Evolutionary conservation across 2,329 filamentous ascomycete genomes (phyloP).

Genomic region (Scortechinia acanthostroma): DNA sequence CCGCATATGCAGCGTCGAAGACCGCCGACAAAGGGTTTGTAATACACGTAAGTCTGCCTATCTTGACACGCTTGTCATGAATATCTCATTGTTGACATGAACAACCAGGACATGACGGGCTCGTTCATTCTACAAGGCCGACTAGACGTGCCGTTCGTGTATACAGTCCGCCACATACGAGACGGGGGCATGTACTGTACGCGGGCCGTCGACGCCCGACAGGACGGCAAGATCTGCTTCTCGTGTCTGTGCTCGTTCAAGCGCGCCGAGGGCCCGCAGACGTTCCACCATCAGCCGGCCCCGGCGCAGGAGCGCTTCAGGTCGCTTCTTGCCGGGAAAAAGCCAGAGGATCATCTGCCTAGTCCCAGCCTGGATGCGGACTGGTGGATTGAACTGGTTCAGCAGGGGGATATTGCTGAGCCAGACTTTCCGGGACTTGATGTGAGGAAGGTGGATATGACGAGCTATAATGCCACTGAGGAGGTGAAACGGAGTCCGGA

Average conservation of each 20-base stretch:
- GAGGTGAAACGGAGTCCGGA: constrained; percentile 16
- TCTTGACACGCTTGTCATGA: constrained; percentile 3
- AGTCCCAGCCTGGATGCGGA: constrained; percentile 23
- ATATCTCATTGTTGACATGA: too few species aligned
- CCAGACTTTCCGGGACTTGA: constrained; percentile 30
- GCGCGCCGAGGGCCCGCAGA: constrained; percentile 20
- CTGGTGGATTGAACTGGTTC: constrained; percentile 19
- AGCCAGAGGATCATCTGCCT: constrained; percentile 18
- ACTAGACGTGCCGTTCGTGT: constrained; percentile 36
- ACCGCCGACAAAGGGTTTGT: constrained; percentile 39
- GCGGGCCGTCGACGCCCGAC: constrained; percentile 39
- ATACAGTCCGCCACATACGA: constrained; percentile 37
- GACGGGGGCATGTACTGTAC: constrained; percentile 42
- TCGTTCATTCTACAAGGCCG: constrained; percentile 39
- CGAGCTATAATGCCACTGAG: constrained; percentile 26
- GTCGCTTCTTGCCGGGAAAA: constrained; percentile 15
- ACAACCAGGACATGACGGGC: constrained; percentile 37
- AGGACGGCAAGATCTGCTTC: constrained; percentile 38
- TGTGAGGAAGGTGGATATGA: constrained; percentile 42
- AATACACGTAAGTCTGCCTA: constrained; percentile 31
- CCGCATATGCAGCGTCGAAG: constrained; percentile 44
- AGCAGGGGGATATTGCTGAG: constrained; percentile 14
- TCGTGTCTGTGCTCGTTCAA: constrained; percentile 44
- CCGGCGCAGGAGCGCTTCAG: constrained; percentile 17
- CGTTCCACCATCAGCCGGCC: constrained; percentile 18